Percentiles rank a stretch among this genome's conserved stretches.
Evolutionary conservation across 2,329 filamentous ascomycete species (phyloP).

Genomic region (Pestalotiopsis sp.): DNA sequence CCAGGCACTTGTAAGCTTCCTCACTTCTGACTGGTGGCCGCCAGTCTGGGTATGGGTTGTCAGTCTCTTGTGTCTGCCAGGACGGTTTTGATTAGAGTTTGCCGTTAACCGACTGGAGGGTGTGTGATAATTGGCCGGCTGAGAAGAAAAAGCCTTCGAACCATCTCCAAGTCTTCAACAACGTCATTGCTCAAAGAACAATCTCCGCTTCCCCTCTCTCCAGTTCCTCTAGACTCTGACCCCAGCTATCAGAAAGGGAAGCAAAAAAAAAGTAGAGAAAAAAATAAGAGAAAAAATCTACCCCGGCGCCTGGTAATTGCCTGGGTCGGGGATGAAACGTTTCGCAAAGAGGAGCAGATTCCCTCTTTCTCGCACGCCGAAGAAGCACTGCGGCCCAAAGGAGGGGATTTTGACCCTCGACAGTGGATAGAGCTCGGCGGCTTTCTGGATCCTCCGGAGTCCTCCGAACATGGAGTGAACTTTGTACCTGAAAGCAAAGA

Average conservation of each 20-base stretch:
- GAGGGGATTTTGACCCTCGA: background rate
- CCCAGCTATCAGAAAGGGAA: background rate
- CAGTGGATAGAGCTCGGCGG: constrained; percentile 2
- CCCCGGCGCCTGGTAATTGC: background rate
- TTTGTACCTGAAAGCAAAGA: background rate
- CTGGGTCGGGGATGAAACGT: constrained; percentile 3
- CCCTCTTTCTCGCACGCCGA: background rate
- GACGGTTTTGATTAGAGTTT: background rate
- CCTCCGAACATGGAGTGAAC: background rate
- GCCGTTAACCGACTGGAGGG: background rate
- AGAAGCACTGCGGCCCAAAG: constrained; percentile 2
- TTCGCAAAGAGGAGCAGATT: background rate
- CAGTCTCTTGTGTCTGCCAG: background rate
- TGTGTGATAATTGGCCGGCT: background rate
- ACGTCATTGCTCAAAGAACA: background rate
- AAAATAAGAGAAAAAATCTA: background rate
- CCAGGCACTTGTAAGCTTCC: background rate
- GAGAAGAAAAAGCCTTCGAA: background rate
- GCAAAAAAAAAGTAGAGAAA: background rate
- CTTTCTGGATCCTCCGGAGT: constrained; percentile 5
- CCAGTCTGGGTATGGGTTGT: background rate
- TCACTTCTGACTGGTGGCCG: background rate
- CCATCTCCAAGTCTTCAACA: background rate
- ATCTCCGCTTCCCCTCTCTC: background rate
- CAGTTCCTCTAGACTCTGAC: background rate